These are phyloP conservation scores for Anisodus tanguticus DNA, from an alignment of 257 asterid genomes.

Conservation along the genomic window DNA sequence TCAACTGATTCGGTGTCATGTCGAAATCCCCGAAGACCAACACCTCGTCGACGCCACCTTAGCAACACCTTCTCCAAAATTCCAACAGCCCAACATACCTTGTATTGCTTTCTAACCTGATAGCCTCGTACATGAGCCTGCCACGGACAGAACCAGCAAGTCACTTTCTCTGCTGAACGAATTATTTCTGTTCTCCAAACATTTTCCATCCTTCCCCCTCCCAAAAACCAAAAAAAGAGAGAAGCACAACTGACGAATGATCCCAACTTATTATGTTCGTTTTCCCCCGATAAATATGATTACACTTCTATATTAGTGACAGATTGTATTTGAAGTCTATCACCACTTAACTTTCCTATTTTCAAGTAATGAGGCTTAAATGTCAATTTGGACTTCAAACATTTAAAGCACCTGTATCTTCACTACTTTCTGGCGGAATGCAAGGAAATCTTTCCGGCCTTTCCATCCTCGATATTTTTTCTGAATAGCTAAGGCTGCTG, in stretches of 20 bases:
- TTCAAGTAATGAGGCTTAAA: not conserved
- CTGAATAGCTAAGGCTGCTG: conserved; percentile 90
- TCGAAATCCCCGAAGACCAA: conserved; percentile 82
- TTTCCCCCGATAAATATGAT: not conserved
- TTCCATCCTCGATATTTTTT: conserved; percentile 92
- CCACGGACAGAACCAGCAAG: conserved; percentile 30
- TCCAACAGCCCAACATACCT: conserved; percentile 92
- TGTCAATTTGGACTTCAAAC: conserved; percentile 21
- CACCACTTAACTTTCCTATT: not conserved
- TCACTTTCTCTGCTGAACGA: conserved; percentile 19
- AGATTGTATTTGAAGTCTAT: conserved; percentile 6
- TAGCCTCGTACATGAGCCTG: conserved; percentile 98
- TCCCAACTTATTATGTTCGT: not conserved
- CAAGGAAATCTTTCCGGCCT: conserved; percentile 81
- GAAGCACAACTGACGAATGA: not conserved
- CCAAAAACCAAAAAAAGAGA: not conserved
- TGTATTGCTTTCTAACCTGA: conserved; percentile 77
- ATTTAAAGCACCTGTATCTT: conserved; percentile 78
- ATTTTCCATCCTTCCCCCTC: not conserved
- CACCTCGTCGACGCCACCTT: conserved; percentile 90
- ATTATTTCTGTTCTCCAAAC: not conserved
- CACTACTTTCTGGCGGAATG: conserved; percentile 87
- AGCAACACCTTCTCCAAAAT: conserved; percentile 82
- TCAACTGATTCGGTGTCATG: conserved; percentile 56
- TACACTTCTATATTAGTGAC: conserved; percentile 15